Conservation (phyloP, 306 rosid genomes). For the Hippophae tibetana region DNA sequence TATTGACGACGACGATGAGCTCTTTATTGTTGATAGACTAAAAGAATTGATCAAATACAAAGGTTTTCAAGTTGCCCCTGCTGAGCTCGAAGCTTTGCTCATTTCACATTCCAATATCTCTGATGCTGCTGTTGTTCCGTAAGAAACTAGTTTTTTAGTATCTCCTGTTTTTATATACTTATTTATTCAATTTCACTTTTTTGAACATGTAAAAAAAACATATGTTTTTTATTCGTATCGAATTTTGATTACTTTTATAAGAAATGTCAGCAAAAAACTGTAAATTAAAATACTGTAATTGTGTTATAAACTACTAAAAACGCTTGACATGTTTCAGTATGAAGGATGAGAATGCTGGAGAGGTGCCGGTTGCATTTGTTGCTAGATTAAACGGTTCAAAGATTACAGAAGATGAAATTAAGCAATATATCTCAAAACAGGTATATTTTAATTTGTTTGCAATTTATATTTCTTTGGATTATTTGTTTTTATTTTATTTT, state of each 20-base stretch:
- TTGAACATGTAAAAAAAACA: too few species aligned
- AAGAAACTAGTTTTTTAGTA: slow-evolving; percentile 7
- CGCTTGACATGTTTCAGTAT: slow-evolving; percentile 30
- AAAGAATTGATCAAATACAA: slow-evolving; percentile 81
- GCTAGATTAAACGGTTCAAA: slow-evolving; percentile 51
- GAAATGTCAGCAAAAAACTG: too few species aligned
- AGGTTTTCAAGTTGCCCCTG: slow-evolving; percentile 87
- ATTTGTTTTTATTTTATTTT: too few species aligned
- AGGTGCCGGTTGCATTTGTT: slow-evolving; percentile 78
- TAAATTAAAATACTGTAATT: too few species aligned
- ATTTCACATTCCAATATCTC: slow-evolving; percentile 51
- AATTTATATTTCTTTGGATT: too few species aligned
- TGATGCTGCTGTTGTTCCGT: slow-evolving; percentile 79
- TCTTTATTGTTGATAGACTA: slow-evolving; percentile 70
- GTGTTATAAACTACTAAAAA: too few species aligned
- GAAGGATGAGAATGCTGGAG: slow-evolving; percentile 85
- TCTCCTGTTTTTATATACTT: too few species aligned
- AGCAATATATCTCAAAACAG: slow-evolving; percentile 64
- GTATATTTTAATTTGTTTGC: slow-evolving; percentile 16
- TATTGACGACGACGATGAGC: slow-evolving; percentile 50
- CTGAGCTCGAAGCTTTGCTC: slow-evolving; percentile 74
- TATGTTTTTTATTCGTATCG: too few species aligned
- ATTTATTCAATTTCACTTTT: too few species aligned
- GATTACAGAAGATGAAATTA: slow-evolving; percentile 62
- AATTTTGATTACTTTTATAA: too few species aligned